Base-by-base conservation (phyloP, 176 grass and related monocot genomes). In the Metroxylon sagu region DNA sequence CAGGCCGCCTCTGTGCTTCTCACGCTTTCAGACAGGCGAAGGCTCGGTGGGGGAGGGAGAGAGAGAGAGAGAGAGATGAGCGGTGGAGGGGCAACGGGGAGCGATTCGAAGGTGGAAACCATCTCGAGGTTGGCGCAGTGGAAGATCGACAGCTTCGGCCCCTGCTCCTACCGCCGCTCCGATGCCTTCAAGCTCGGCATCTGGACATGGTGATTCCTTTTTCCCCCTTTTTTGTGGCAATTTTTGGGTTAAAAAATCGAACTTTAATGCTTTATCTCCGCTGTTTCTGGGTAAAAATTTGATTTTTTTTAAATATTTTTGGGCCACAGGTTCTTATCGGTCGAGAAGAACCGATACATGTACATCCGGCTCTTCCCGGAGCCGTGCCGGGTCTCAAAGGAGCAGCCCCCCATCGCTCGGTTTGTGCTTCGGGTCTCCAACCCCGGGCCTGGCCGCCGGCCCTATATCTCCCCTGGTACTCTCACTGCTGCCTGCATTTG, bases 101-200 rank as follows among this genome's bases (percentile, higher is more conserved):
- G 64, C 61, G 93, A 97, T 29, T 83, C 87, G 17, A 80, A 70
- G 61, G 84, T 98, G 76, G 93, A 98, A 62, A 92, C 84, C 61
- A 98, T 98, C 70, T 84, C 87, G 50, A 75, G 84, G 31, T 62
- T 98, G 49, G 93, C 84, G 35, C 87, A 98, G 76, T 89, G 93
- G 93, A 72, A 84, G 70, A 76, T 98, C 55, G 93, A 98, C 19
- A 83, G 61, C 79, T 88, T 92, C 52, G 93, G 93, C 3, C 93
- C 81, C 49, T 85, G 79, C 68, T 85, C 93, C 28, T 89, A 89
- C 77, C 87, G 93, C 26, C 93, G 93, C 30, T 89, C 93, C 16
- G 87, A 98, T 49, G 60, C 87, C 31, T 92, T 98, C 81, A 92
- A 68, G 76, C 73, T 98, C 27, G 93, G 93, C 76, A 80, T 92